Base-by-base conservation (phyloP, 192 early-diverging fungal species). In the Coemansia sp. region DNA sequence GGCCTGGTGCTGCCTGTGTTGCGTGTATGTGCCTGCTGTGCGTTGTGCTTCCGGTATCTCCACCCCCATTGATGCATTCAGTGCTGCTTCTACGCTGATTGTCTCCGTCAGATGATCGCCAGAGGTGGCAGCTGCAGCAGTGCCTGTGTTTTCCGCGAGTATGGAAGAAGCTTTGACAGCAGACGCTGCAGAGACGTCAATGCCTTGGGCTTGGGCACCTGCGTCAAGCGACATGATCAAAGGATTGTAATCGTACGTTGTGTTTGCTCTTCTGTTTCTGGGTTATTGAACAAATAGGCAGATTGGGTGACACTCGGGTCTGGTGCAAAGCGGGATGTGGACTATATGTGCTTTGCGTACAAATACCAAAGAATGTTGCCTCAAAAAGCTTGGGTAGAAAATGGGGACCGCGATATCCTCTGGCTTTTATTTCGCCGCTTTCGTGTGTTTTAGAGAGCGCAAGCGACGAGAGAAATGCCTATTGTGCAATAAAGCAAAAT, bases 11-110 rank as follows among this genome's bases (percentile, higher is more conserved):
- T 61, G 58, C 19, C 51, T 43, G 56, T 36, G 21, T 18, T 60
- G 58, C 19, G 48, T 47, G 55, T 40, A 15, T 21, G 54, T 65
- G 48, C 13, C 26, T 42, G 39, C 54, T 41, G 51, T 51, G 40
- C 19, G 41, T 12, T 32, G 22, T 65, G 64, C 64, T 65, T 65
- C 64, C 64, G 52, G 42, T n/a, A 52, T 39, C 64, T 65, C 56
- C 39, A 18, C 6, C 13, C 39, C 56, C 56, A 58, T 58, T 58
- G 56, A 58, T 58, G 56, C 39, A 15, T 9, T 15, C 56, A 58
- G 37, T 13, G 39, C 36, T 58, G 8, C 56, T 58, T 13, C 49
- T 52, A n/a, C n/a, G n/a, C n/a, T 46, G 45, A 15, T 46, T 15
- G 45, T 15, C 45, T 15, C 45, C 15, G 45, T 46, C 45, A 46